Evolutionary conservation across 257 asterid species (phyloP).

Genomic region (Solanum paucissectum): DNA sequence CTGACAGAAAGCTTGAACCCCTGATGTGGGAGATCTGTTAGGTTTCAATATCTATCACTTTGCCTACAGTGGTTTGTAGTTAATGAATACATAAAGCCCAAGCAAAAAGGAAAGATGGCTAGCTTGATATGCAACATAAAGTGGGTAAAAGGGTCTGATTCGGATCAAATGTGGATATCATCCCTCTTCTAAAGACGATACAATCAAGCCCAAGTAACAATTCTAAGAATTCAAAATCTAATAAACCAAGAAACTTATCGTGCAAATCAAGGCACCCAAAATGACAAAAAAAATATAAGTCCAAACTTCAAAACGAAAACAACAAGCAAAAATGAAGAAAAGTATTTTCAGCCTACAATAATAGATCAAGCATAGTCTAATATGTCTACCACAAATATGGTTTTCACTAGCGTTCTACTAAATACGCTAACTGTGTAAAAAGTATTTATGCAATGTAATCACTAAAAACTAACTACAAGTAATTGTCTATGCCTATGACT

Average conservation of each 20-base stretch:
- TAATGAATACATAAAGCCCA: not conserved
- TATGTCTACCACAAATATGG: not conserved
- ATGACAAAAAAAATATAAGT: not conserved
- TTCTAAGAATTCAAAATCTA: not conserved
- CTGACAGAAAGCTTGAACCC: not conserved
- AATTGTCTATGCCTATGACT: not conserved
- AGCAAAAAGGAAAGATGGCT: not conserved
- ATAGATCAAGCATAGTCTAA: not conserved
- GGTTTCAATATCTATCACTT: not conserved
- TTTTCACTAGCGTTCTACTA: not conserved
- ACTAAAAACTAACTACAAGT: not conserved
- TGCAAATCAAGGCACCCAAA: not conserved
- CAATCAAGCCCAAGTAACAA: not conserved
- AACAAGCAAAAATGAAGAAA: not conserved
- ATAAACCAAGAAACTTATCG: not conserved
- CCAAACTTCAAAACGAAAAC: not conserved
- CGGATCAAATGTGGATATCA: not conserved
- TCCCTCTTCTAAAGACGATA: not conserved
- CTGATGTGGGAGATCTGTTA: not conserved
- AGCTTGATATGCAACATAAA: not conserved
- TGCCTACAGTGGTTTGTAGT: not conserved
- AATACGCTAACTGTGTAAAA: not conserved
- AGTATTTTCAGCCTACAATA: not conserved
- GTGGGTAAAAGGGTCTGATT: not conserved
- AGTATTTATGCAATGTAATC: not conserved